Evolutionary conservation across 176 grass and related monocot species (phyloP).

Genomic region (Carex myosuroides): DNA sequence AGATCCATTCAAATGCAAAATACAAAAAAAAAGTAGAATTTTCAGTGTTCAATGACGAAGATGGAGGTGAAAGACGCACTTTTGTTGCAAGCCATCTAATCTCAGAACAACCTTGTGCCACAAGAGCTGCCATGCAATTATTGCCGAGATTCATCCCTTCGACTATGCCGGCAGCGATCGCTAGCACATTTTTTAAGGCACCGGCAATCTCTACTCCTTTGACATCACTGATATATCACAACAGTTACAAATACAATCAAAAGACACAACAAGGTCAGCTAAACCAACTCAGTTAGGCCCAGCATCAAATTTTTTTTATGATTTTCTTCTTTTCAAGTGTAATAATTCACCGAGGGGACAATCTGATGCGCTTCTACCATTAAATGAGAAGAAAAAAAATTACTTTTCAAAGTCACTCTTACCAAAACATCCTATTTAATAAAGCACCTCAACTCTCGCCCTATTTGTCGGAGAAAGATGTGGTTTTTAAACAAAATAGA

Average conservation of each 20-base stretch:
- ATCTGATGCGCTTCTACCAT: background rate
- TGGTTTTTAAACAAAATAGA: background rate
- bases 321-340: background rate
- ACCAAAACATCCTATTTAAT: background rate
- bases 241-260: conserved; percentile 29
- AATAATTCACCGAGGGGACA: no score
- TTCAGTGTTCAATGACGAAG: background rate
- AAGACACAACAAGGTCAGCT: background rate
- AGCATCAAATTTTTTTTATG: background rate
- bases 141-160: conserved; percentile 92
- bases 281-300: background rate
- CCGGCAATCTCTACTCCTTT: conserved; percentile 99
- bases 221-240: conserved; percentile 82
- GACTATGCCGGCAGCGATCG: conserved; percentile 91
- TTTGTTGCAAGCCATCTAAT: conserved; percentile 97
- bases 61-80: conserved; percentile 26
- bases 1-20: background rate
- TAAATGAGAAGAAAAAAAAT: background rate
- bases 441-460: background rate
- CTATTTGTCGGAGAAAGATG: background rate
- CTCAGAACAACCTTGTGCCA: conserved; percentile 93
- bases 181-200: conserved; percentile 91
- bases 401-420: background rate
- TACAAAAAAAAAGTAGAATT: background rate
- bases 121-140: conserved; percentile 98